Conservation (phyloP, 2,329 filamentous ascomycete species). For the Alternaria arborescens region DNA sequence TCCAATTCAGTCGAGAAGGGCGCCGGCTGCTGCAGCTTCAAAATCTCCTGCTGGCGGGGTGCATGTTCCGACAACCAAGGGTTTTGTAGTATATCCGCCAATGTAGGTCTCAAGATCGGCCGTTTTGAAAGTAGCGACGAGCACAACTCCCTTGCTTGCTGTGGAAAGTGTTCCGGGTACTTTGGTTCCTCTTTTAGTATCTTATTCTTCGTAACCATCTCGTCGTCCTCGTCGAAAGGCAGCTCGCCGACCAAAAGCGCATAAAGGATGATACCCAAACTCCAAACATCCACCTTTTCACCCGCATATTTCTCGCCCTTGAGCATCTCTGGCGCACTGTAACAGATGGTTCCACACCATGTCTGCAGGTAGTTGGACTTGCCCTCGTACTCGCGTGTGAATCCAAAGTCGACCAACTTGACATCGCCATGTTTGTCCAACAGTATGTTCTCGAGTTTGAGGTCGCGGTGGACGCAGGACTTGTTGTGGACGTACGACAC, state of each 20-base stretch:
- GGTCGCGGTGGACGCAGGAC: constrained; percentile 93
- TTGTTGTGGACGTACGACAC: constrained; percentile 95
- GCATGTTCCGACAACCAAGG: constrained; percentile 89
- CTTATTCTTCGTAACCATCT: constrained; percentile 81
- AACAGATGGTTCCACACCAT: constrained; percentile 97
- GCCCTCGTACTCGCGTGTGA: constrained; percentile 96
- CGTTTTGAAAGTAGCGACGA: constrained; percentile 87
- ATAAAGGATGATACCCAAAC: constrained; percentile 84
- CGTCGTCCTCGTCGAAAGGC: constrained; percentile 96
- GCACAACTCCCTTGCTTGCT: constrained; percentile 79
- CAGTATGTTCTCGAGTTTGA: constrained; percentile 96
- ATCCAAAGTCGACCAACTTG: constrained; percentile 97
- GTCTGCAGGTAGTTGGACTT: constrained; percentile 95
- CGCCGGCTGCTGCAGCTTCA: constrained; percentile 80
- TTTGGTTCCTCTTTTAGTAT: constrained; percentile 87
- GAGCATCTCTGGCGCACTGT: constrained; percentile 97
- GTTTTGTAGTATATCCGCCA: constrained; percentile 86
- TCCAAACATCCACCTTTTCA: constrained; percentile 98
- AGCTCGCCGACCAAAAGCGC: constrained; percentile 84
- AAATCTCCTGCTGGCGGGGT: constrained; percentile 84
- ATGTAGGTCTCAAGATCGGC: constrained; percentile 79
- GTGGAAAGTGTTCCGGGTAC: constrained; percentile 81
- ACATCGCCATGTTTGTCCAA: constrained; percentile 97
- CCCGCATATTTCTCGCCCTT: constrained; percentile 98
- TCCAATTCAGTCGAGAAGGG: constrained; percentile 88